A percentile compares a stretch with the other conserved stretches of the same genome.
phyloP scores from a whole-genome alignment of 2,329 filamentous ascomycete genomes.

The Truncatella angustata region DNA sequence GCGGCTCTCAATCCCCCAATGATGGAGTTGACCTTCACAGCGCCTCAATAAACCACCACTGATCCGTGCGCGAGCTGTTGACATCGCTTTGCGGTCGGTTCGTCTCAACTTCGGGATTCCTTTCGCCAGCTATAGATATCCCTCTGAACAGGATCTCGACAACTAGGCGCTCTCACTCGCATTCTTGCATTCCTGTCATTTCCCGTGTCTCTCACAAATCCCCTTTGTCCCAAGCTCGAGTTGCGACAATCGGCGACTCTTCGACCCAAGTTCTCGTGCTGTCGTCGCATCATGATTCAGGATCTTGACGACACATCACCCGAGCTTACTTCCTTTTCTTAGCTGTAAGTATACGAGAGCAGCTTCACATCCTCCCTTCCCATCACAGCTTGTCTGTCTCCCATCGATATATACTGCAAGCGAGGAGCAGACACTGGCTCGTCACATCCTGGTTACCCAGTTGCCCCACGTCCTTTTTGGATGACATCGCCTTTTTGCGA shows the following conservation, averaged over 20 bases:
- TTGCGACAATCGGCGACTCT: conserved; percentile 5
- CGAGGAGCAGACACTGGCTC: background rate
- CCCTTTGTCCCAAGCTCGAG: conserved; percentile 6
- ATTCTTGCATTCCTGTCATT: background rate
- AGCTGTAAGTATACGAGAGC: conserved; percentile 43
- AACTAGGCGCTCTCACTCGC: background rate
- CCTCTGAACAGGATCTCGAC: background rate
- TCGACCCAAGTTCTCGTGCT: conserved; percentile 15
- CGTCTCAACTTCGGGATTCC: background rate
- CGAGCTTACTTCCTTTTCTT: conserved; percentile 32
- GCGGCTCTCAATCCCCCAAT: background rate
- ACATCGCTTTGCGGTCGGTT: background rate
- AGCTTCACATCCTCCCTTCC: no score
- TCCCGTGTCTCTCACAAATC: conserved; percentile 17
- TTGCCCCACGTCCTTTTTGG: conserved; percentile 6
- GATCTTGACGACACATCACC: conserved; percentile 18
- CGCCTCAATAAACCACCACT: conserved; percentile 5
- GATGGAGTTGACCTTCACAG: background rate
- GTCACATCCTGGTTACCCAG: background rate
- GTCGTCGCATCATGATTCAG: conserved; percentile 14
- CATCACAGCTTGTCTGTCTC: background rate
- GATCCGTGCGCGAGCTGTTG: conserved; percentile 2
- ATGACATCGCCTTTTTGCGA: conserved; percentile 5
- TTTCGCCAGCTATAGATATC: background rate
- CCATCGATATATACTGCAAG: no score